Evolutionary conservation across 2,329 filamentous ascomycete species (phyloP).

Genomic region (Zymoseptoria passerinii): DNA sequence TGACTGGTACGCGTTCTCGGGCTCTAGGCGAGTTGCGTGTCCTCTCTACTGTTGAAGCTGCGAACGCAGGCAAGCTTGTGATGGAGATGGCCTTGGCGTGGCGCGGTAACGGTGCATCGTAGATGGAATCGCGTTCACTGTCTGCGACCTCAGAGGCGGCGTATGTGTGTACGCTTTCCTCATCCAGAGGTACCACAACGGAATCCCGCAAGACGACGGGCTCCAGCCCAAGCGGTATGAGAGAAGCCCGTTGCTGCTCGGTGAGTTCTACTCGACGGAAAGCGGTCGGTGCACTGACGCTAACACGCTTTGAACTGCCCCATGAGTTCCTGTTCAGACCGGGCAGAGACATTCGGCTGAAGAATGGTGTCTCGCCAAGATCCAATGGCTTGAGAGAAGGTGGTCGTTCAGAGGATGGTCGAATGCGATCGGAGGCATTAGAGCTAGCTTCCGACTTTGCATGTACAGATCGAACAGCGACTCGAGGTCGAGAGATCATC

Average conservation of each 20-base stretch:
- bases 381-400: conserved; percentile 18
- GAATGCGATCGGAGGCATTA: conserved; percentile 13
- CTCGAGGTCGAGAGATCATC: conserved; percentile 9
- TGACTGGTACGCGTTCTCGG: not conserved
- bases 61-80: not conserved
- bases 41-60: not conserved
- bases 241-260: conserved; percentile 23
- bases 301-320: conserved; percentile 16
- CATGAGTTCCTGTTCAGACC: conserved; percentile 13
- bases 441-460: conserved; percentile 6
- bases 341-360: conserved; percentile 12
- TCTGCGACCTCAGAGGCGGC: conserved; percentile 1
- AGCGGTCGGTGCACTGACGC: conserved; percentile 18
- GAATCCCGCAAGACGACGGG: conserved; percentile 19
- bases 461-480: not conserved
- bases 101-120: not conserved
- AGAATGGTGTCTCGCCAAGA: conserved; percentile 16
- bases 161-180: conserved; percentile 13
- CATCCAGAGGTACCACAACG: not conserved
- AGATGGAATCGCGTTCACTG: not conserved
- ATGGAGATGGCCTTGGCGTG: not conserved
- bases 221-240: conserved; percentile 22
- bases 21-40: not conserved
- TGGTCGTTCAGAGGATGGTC: conserved; percentile 16
- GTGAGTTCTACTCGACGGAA: conserved; percentile 24